Evolutionary conservation across 345 rosid genomes (phyloP), one percentile per base, ranked within the genome.

Genomic region (Salix brachista): DNA sequence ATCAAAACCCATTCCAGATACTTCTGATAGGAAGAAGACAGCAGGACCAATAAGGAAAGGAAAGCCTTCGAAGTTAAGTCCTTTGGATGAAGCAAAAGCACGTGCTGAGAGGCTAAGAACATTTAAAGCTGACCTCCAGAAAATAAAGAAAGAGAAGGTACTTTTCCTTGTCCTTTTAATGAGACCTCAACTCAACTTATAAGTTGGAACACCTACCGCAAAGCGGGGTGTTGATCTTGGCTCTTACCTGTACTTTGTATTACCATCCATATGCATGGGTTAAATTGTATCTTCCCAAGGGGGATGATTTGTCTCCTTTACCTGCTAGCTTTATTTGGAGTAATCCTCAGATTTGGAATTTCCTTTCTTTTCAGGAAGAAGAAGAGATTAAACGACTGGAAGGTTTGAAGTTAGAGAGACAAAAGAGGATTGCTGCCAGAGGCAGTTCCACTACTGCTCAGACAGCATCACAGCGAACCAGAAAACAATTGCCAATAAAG

Each of bases 101-200:
- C 98, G 99, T 32, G 99, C 99, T 75, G 98, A 96, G 80, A 90
- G 81, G 82, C 90, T 96, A 67, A 92, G 99, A 82, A 84, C 80
- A 65, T 96, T 83, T 77, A 96, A 96, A 87, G 97, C 97, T 81
- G 99, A 96, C 80, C 91, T 96, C 73, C 92, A 88, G 92, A 94
- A 94, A 84, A 75, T 96, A 84, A 96, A 92, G 88, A 96, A 92
- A 85, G 97, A 94, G 81, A 92, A 90, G 94, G 98, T 96, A 81
- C 80, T 71, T 78, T 56, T 42, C 70, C 25, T 56, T 58, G 39
- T 13, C 44, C 46, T 48, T 44, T 46, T 50, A 23, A 8, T 67
- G 19, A 67, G 56, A 30, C 30, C 68, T 44, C 23, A 62, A 54
- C 39, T 74, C 50, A 25, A 30, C 14, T 61, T 68, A 58, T 42